phyloP scores from a whole-genome alignment of 2,329 filamentous ascomycete genomes.

The Dryadomyces quercivorus region DNA sequence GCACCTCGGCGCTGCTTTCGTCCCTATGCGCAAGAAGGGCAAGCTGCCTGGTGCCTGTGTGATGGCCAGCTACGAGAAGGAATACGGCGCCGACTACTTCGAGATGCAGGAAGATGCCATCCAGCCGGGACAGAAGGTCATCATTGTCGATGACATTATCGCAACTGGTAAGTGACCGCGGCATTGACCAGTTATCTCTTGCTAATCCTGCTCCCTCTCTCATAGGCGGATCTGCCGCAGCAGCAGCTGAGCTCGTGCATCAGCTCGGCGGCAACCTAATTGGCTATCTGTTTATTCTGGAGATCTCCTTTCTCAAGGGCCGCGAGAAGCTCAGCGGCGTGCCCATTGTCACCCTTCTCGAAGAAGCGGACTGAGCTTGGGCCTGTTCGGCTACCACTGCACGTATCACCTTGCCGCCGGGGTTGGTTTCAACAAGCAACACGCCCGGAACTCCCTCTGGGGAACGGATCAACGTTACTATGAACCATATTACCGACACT shows the following conservation, averaged over 20 bases:
- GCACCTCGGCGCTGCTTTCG: constrained; percentile 72
- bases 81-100: constrained; percentile 91
- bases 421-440: neutral
- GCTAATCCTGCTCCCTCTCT: neutral
- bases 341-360: constrained; percentile 74
- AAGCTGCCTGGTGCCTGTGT: constrained; percentile 87
- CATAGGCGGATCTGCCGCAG: constrained; percentile 78
- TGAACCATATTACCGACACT: neutral
- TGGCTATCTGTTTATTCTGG: constrained; percentile 90
- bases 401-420: too few species aligned
- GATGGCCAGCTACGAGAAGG: constrained; percentile 82
- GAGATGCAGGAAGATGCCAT: constrained; percentile 88
- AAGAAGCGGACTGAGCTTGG: constrained; percentile 17
- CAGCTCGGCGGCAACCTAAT: constrained; percentile 77
- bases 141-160: constrained; percentile 96
- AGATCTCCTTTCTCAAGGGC: constrained; percentile 87
- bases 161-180: constrained; percentile 66
- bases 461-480: neutral
- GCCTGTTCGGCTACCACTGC: neutral
- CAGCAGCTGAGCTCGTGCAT: constrained; percentile 74
- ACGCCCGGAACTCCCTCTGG: neutral
- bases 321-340: constrained; percentile 71
- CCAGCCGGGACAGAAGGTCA: constrained; percentile 73
- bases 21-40: constrained; percentile 86
- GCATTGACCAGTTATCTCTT: neutral